Base-by-base conservation (phyloP, 805 yeast species). In the Nakazawaea siamensis region DNA sequence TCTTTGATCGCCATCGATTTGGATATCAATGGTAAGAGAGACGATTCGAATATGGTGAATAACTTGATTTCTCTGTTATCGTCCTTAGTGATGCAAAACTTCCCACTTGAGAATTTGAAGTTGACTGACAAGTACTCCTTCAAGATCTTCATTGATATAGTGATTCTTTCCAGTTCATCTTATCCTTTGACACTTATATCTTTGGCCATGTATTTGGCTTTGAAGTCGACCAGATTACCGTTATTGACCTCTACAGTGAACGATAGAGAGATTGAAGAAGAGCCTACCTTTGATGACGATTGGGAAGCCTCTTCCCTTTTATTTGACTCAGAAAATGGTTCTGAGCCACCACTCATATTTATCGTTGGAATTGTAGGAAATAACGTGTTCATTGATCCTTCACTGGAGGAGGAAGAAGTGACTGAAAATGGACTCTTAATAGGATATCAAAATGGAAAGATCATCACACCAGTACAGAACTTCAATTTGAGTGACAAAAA, bases 261-360 rank as follows among this genome's bases (percentile, higher is more conserved):
- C 48, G 81, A 76, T 44, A 50, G 58, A 21, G 77, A 76, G 40
- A 73, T 85, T 15, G 95, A 81, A 51, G 96, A 88, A 54, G 79
- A 83, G 43, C 97, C 97, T 1, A 80, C 85, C 0, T 88, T 90
- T 48, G 77, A 88, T 27, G 97, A 88, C 49, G 95, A 86, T 45
- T 90, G 82, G 88, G 80, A 65, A 48, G 63, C 60, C 41, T 73
- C 79, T 18, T 64, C 44, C 37, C 66, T 50, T 25, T 57, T 81
- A 20, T 64, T 70, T 12, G 32, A 23, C 12, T 56, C 61, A 3
- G 50, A 53, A 21, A 47, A 57, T 1, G 31, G 40, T 2, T 73
- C 73, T 56, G 66, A 70, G 29, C 90, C 94, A 0, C 95, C 97
- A 0, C 55, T 90, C 13, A 60, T 84, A 25, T 75, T 92, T 45